These are phyloP conservation scores for Aspergillus saccharolyticus DNA, from an alignment of 495 filamentous ascomycete genomes.

Conservation along the genomic window DNA sequence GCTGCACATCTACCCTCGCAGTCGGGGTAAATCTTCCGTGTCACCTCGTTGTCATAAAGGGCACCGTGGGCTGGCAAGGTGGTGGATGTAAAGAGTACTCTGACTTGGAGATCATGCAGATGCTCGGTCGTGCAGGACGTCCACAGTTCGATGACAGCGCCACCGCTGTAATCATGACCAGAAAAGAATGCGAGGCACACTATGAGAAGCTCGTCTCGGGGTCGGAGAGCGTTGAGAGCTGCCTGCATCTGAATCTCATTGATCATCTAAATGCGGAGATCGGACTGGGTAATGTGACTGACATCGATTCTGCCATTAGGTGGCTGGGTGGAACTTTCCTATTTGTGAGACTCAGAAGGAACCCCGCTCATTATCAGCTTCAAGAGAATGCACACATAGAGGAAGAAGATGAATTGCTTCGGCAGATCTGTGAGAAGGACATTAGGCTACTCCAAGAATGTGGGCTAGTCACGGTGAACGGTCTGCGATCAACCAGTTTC, in stretches of 20 bases:
- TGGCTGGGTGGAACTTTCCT: constrained; percentile 90
- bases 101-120: constrained; percentile 95
- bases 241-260: constrained; percentile 79
- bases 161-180: constrained; percentile 82
- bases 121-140: constrained; percentile 89
- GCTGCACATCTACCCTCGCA: constrained; percentile 90
- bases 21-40: constrained; percentile 93
- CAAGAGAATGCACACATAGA: constrained; percentile 50
- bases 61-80: constrained; percentile 69
- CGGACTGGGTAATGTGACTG: constrained; percentile 71
- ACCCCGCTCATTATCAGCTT: constrained; percentile 75
- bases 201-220: constrained; percentile 86
- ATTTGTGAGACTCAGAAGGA: constrained; percentile 72
- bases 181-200: constrained; percentile 56
- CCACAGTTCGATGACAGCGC: constrained; percentile 90
- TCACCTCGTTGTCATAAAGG: constrained; percentile 89
- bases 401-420: constrained; percentile 64
- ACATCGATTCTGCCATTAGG: constrained; percentile 63
- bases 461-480: constrained; percentile 49
- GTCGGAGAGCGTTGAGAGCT: constrained; percentile 79
- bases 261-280: constrained; percentile 96
- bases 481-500: constrained; percentile 65
- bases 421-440: constrained; percentile 76
- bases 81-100: constrained; percentile 69
- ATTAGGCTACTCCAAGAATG: constrained; percentile 62